phyloP scores from a whole-genome alignment of 139 green algal species.

The Coccomyxa sp. region DNA sequence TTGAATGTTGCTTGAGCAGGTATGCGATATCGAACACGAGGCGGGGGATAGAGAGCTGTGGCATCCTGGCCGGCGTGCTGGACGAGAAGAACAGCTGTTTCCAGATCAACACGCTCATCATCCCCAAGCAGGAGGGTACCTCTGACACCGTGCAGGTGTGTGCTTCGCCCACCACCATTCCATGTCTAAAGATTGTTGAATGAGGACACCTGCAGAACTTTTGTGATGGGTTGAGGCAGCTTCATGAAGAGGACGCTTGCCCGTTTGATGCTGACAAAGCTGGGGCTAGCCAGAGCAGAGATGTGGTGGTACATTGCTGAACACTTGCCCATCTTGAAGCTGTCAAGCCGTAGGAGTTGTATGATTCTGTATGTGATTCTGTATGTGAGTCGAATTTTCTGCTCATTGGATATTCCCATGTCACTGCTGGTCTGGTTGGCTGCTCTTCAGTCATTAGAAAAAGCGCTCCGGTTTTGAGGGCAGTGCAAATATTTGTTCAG shows the following conservation, averaged over 20 bases:
- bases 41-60: conserved; percentile 80
- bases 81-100: conserved; percentile 64
- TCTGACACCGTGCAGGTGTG: conserved; percentile 63
- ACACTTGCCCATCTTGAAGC: neutral
- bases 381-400: neutral
- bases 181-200: too few species aligned
- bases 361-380: neutral
- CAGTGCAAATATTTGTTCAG: neutral
- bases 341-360: neutral
- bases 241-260: too few species aligned
- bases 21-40: conserved; percentile 57
- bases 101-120: conserved; percentile 82
- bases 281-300: too few species aligned
- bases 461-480: too few species aligned
- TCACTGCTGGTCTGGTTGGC: too few species aligned
- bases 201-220: too few species aligned
- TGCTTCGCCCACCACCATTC: neutral
- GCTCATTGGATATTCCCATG: too few species aligned
- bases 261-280: too few species aligned
- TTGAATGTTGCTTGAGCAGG: conserved; percentile 14
- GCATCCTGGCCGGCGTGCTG: conserved; percentile 78
- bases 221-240: neutral
- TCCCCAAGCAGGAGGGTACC: conserved; percentile 89
- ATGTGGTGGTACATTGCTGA: neutral
- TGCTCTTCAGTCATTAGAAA: too few species aligned